phyloP scores from a whole-genome alignment of 2,329 filamentous ascomycete genomes.

The Scytalidium sp. region DNA sequence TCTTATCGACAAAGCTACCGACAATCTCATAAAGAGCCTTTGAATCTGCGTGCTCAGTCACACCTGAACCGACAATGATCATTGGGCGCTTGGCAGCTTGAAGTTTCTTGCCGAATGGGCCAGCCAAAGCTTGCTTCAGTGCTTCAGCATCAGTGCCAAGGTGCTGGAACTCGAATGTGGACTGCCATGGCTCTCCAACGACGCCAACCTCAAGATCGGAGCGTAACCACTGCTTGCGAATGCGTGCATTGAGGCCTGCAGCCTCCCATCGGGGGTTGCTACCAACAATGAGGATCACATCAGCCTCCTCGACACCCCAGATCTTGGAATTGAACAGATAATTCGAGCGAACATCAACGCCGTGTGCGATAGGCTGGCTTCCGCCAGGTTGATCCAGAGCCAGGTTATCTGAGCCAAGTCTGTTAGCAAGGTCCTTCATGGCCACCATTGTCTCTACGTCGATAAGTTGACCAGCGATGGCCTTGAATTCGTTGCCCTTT shows the following conservation, averaged over 20 bases:
- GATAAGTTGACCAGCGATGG: constrained; percentile 83
- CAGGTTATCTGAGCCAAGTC: constrained; percentile 92
- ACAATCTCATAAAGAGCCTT: constrained; percentile 93
- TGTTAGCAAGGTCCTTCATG: constrained; percentile 96
- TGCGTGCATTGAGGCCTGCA: constrained; percentile 90
- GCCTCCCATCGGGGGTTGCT: constrained; percentile 96
- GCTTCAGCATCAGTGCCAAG: constrained; percentile 76
- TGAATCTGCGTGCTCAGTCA: constrained; percentile 85
- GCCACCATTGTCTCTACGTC: constrained; percentile 94
- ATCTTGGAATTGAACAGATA: constrained; percentile 97
- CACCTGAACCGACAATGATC: constrained; percentile 92
- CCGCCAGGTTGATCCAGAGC: constrained; percentile 88
- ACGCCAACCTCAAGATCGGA: constrained; percentile 92
- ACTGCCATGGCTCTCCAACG: constrained; percentile 86
- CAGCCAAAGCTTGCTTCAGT: constrained; percentile 80
- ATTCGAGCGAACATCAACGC: constrained; percentile 89
- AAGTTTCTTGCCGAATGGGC: constrained; percentile 90
- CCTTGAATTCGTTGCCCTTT: constrained; percentile 93
- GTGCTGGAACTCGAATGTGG: constrained; percentile 94
- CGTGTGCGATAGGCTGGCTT: constrained; percentile 81
- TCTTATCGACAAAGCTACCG: constrained; percentile 88
- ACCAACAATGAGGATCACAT: constrained; percentile 86
- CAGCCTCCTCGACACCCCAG: constrained; percentile 88
- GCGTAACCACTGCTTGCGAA: constrained; percentile 95
- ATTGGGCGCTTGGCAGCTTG: constrained; percentile 85